Percentiles rank a stretch among this genome's conserved stretches.
These are phyloP conservation scores for Musa troglodytarum DNA, from an alignment of 176 grass and related monocot genomes.

Conservation along the genomic window DNA sequence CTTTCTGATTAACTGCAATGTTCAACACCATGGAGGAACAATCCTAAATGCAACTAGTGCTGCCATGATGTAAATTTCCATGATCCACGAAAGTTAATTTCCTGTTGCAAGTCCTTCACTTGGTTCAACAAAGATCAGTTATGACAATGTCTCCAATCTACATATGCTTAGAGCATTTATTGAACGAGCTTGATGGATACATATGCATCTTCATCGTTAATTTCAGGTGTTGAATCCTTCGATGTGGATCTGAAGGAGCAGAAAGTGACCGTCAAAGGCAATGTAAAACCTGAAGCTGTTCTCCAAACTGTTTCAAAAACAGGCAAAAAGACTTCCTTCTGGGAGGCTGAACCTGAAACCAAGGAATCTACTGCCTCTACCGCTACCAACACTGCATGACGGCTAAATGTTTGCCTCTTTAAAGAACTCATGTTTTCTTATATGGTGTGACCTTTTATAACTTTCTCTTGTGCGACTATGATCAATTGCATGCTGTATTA, in stretches of 20 bases:
- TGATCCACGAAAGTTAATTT: background rate
- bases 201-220: background rate
- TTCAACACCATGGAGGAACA: no score
- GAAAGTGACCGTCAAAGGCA: conserved; percentile 92
- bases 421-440: no score
- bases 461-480: background rate
- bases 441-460: no score
- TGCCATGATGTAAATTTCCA: background rate
- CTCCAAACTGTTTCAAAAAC: conserved; percentile 90
- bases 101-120: background rate
- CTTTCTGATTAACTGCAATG: no score
- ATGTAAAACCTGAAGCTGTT: conserved; percentile 76
- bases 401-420: no score
- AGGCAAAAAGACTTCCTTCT: conserved; percentile 76
- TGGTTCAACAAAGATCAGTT: background rate
- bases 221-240: conserved; percentile 75
- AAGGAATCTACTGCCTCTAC: background rate
- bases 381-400: no score
- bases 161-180: background rate
- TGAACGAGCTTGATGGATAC: background rate
- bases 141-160: background rate
- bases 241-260: conserved; percentile 73
- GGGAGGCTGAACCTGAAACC: conserved; percentile 42
- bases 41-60: background rate
- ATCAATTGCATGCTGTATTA: background rate